Base-by-base conservation (phyloP, 2,329 filamentous ascomycete genomes). In the Aspergillus sp. region DNA sequence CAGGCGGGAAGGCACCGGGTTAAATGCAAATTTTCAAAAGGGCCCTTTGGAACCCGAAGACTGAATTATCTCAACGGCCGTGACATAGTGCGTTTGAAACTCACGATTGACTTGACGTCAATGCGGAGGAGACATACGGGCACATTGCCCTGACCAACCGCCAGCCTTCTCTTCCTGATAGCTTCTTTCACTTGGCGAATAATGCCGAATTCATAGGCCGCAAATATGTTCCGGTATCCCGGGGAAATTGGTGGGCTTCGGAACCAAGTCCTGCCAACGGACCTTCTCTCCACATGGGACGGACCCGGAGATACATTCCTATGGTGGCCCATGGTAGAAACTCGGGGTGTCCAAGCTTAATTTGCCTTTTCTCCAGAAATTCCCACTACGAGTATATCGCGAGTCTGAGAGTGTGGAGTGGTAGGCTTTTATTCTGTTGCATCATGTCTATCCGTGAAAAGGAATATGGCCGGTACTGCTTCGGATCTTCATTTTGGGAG, bases 91-190 rank as follows among this genome's bases (percentile, higher is more conserved):
- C 28, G 34, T 26, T 30, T 27, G 7, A 33, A 19, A 29, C n/a
- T 10, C 39, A 28, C 29, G 5, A 10, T 26, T 40, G 42, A 57
- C 57, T 48, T 41, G 47, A 42, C 39, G 12, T 4, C 8, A 8
- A 39, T 39, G 36, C 26, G 36, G 36, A 39, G 36, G 41, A 48
- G 42, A 56, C 42, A 52, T 57, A 56, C 56, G 58, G 57, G 52
- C 50, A 52, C 38, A 28, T 55, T 57, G 53, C 53, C 46, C 51
- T 36, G 45, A 29, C 42, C 34, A 28, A 38, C 50, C 52, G 51
- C 56, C 51, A 56, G 4, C 51, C 38, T 19, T 43, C 41, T 42
- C 43, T 47, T 30, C 19, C 45, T 30, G 33, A 47, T 39, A 32
- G 29, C 38, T 38, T 28, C 50, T 46, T 49, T 47, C 26, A 5